Conservation (phyloP, 2,329 filamentous ascomycete species). For the Xylaria sp. region DNA sequence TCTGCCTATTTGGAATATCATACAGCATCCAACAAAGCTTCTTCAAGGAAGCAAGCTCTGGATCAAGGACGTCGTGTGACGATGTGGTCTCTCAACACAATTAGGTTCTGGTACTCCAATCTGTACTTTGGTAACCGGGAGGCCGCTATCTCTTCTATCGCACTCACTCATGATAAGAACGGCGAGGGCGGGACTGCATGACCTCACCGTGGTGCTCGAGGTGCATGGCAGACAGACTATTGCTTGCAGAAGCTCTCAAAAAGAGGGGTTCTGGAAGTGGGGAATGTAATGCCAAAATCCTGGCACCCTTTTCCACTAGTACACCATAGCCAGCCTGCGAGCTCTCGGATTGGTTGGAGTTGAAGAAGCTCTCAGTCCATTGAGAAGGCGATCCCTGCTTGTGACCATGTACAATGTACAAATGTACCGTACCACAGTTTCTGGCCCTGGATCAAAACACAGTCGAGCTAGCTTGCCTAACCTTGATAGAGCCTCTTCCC, state of each 20-base stretch:
- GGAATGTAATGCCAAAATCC: conserved; percentile 38
- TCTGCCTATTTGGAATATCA: conserved; percentile 36
- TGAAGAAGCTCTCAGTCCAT: conserved; percentile 21
- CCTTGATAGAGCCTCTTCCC: conserved; percentile 5
- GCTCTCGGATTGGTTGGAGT: conserved; percentile 31
- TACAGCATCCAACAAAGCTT: conserved; percentile 34
- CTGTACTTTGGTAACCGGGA: not conserved
- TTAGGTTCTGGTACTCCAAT: not conserved
- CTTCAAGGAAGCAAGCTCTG: conserved; percentile 15
- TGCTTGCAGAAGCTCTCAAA: conserved; percentile 41
- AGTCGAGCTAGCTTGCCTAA: not conserved
- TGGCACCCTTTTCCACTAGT: conserved; percentile 27
- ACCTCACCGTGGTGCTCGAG: conserved; percentile 33
- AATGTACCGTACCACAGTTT: not conserved
- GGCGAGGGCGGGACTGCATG: conserved; percentile 27
- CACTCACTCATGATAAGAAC: conserved; percentile 18
- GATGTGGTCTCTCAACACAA: conserved; percentile 21
- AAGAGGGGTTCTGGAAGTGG: conserved; percentile 44
- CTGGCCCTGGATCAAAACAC: no score
- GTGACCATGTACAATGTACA: not conserved
- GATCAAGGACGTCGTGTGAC: conserved; percentile 31
- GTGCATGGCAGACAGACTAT: conserved; percentile 28
- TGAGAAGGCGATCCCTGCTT: conserved; percentile 10
- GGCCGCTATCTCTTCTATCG: conserved; percentile 8
- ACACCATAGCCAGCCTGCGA: conserved; percentile 15